Evolutionary conservation across 805 yeast species (phyloP).

Genomic region (Yamadazyma laniorum): DNA sequence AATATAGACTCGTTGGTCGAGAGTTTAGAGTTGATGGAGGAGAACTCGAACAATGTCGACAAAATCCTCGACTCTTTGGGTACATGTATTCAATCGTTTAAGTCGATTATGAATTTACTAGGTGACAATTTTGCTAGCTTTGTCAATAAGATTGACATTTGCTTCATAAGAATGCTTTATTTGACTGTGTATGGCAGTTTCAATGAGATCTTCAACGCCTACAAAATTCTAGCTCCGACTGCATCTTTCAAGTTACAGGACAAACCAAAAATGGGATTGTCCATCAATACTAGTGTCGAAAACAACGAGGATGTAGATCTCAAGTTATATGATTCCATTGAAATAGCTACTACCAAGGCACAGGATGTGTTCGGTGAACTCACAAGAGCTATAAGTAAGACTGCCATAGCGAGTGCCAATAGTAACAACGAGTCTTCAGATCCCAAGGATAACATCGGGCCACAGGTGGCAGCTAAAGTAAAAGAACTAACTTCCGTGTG

Average conservation of each 20-base stretch:
- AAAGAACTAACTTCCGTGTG: constrained; percentile 78
- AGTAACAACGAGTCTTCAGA: constrained; percentile 14
- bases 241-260: constrained; percentile 5
- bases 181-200: constrained; percentile 61
- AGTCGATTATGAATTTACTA: constrained; percentile 47
- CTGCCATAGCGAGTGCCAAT: constrained; percentile 51
- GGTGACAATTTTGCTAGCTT: constrained; percentile 48
- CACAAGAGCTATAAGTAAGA: constrained; percentile 62
- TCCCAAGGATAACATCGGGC: constrained; percentile 18
- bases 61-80: constrained; percentile 30
- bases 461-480: constrained; percentile 59
- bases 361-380: constrained; percentile 76
- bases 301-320: constrained; percentile 56
- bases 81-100: constrained; percentile 46
- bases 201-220: constrained; percentile 67
- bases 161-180: constrained; percentile 63
- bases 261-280: constrained; percentile 13
- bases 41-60: constrained; percentile 29
- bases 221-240: constrained; percentile 40
- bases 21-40: constrained; percentile 49
- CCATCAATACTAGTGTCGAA: constrained; percentile 21
- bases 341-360: constrained; percentile 63
- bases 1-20: constrained; percentile 58
- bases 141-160: constrained; percentile 58
- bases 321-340: constrained; percentile 62